Conservation (phyloP, 352 stramenopile species). For the Globisporangium acanthophoron region DNA sequence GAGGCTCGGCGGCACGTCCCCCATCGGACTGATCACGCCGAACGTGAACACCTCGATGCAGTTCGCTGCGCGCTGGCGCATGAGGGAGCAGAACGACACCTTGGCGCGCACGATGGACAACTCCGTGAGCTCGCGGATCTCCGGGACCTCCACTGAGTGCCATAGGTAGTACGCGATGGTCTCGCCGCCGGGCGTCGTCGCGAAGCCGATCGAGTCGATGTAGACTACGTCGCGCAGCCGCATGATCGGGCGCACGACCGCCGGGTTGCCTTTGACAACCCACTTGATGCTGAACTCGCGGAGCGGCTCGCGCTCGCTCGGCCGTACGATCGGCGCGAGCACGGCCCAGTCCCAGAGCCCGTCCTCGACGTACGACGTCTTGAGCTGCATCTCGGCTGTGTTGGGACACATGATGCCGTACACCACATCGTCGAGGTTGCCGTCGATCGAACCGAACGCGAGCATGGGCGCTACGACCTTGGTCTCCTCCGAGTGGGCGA, state of each 20-base stretch:
- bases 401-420: constrained; percentile 43
- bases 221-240: constrained; percentile 55
- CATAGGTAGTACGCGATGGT: constrained; percentile 18
- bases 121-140: constrained; percentile 27
- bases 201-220: constrained; percentile 26
- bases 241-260: constrained; percentile 29
- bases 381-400: constrained; percentile 43
- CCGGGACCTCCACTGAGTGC: constrained; percentile 52
- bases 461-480: background rate
- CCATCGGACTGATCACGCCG: constrained; percentile 6
- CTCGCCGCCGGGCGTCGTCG: background rate
- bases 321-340: constrained; percentile 26
- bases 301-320: constrained; percentile 30
- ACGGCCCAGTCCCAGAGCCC: constrained; percentile 37
- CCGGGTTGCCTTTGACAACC: constrained; percentile 36
- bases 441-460: constrained; percentile 17
- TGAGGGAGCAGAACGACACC: constrained; percentile 46
- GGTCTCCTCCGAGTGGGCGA: background rate
- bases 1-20: background rate
- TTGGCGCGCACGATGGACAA: constrained; percentile 38
- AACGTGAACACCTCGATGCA: constrained; percentile 37
- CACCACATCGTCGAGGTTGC: constrained; percentile 44
- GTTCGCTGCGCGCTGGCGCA: constrained; percentile 35
- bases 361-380: constrained; percentile 44
- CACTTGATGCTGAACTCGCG: constrained; percentile 39